A percentile compares a stretch with the other conserved stretches of the same genome.
phyloP scores from a whole-genome alignment of 108 stramenopile genomes.

The Phaeodactylum tricornutum region DNA sequence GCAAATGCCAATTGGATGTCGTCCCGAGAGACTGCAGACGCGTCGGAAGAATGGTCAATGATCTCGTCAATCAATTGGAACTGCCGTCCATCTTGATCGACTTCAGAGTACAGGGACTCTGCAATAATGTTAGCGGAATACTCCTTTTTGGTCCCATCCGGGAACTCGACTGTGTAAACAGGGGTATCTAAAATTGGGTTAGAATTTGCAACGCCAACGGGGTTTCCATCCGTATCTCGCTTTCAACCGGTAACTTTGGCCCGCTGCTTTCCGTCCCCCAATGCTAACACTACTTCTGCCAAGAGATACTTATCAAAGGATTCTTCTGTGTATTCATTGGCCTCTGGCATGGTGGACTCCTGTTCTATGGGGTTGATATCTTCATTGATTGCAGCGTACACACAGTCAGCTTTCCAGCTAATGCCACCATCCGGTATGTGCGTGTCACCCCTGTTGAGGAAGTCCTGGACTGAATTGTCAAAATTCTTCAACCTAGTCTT shows the following conservation, averaged over 20 bases:
- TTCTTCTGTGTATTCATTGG: not conserved
- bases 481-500: constrained; percentile 1
- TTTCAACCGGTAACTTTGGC: constrained; percentile 4
- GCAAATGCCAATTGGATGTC: not conserved
- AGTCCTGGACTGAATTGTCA: constrained; percentile 3
- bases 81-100: constrained; percentile 12
- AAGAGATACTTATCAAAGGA: constrained; percentile 13
- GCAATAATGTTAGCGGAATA: constrained; percentile 23
- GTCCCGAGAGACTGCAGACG: not conserved
- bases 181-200: constrained; percentile 17
- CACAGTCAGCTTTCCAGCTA: no score
- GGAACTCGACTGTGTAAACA: constrained; percentile 13
- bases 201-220: constrained; percentile 4
- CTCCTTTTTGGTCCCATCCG: constrained; percentile 3
- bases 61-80: not conserved
- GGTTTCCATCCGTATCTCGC: constrained; percentile 7
- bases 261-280: not conserved
- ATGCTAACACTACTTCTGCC: constrained; percentile 5
- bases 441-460: no score
- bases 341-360: no score
- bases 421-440: no score
- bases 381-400: no score
- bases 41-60: not conserved
- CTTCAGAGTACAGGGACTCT: constrained; percentile 14
- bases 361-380: no score